Percentiles rank a stretch among this genome's conserved stretches.
Evolutionary conservation across 495 filamentous ascomycete species (phyloP).

Genomic region (Daldinia grandis): DNA sequence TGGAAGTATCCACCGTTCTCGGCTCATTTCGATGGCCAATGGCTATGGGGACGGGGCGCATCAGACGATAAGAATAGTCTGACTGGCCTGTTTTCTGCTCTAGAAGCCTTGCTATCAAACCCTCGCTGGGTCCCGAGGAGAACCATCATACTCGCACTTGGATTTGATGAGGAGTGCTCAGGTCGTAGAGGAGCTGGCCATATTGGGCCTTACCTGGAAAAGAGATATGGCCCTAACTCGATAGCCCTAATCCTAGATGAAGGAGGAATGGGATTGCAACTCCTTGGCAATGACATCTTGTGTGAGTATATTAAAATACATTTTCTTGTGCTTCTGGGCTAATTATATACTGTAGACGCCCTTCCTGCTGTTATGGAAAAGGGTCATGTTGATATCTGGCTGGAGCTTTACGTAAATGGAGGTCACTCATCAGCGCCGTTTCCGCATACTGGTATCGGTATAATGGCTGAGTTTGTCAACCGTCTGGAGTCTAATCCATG

Average conservation of each 20-base stretch:
- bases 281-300: slow-evolving; percentile 49
- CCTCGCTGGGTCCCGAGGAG: slow-evolving; percentile 64
- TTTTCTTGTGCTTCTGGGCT: slow-evolving; percentile 51
- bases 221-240: slow-evolving; percentile 63
- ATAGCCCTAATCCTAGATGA: slow-evolving; percentile 71
- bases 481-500: slow-evolving; percentile 67
- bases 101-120: slow-evolving; percentile 65
- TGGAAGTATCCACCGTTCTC: slow-evolving; percentile 72
- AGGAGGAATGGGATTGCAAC: slow-evolving; percentile 62
- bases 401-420: slow-evolving; percentile 63
- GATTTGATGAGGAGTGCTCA: slow-evolving; percentile 72
- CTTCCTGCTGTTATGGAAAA: slow-evolving; percentile 60
- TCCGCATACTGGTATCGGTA: slow-evolving; percentile 69
- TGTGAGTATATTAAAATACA: slow-evolving; percentile 33
- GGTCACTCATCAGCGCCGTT: slow-evolving; percentile 69
- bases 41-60: slow-evolving; percentile 69
- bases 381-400: slow-evolving; percentile 61
- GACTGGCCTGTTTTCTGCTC: slow-evolving; percentile 66
- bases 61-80: slow-evolving; percentile 74
- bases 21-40: slow-evolving; percentile 68
- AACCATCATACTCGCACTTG: slow-evolving; percentile 68
- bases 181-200: slow-evolving; percentile 65
- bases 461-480: slow-evolving; percentile 68
- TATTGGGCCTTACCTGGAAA: slow-evolving; percentile 59
- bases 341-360: slow-evolving; percentile 55